phyloP scores from a whole-genome alignment of 1,139 yeast genomes.

The Dujonia santamariae region DNA sequence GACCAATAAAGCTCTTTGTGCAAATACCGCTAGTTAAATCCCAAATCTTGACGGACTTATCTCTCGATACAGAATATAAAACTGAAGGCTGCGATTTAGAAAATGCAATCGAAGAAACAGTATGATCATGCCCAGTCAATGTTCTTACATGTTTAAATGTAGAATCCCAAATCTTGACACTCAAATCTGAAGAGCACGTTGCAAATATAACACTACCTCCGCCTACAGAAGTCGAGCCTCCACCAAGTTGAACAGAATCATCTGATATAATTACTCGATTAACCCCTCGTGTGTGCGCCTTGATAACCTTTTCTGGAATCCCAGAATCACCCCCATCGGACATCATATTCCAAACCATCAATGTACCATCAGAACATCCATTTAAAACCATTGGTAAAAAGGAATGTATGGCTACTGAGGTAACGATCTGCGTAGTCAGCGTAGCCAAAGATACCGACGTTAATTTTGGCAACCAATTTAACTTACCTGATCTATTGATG shows the following conservation, averaged over 20 bases:
- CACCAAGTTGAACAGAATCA: constrained; percentile 27
- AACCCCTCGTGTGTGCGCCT: constrained; percentile 76
- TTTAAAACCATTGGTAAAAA: constrained; percentile 60
- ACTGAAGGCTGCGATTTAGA: constrained; percentile 32
- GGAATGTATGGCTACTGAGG: constrained; percentile 72
- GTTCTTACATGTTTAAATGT: constrained; percentile 58
- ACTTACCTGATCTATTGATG: constrained; percentile 25
- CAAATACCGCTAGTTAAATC: constrained; percentile 71
- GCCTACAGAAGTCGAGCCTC: constrained; percentile 23
- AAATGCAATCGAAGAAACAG: constrained; percentile 66
- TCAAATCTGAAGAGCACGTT: constrained; percentile 72
- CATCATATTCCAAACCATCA: constrained; percentile 68
- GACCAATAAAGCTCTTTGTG: constrained; percentile 65
- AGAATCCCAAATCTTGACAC: constrained; percentile 70
- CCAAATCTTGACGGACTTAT: constrained; percentile 73
- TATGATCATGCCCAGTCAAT: constrained; percentile 87
- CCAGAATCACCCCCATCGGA: constrained; percentile 48
- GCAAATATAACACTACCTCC: constrained; percentile 29
- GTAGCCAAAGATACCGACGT: constrained; percentile 50
- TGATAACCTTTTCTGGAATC: constrained; percentile 62
- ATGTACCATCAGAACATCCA: constrained; percentile 72
- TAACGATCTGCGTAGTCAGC: constrained; percentile 56
- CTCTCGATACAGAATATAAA: constrained; percentile 76
- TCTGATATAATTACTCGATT: constrained; percentile 56
- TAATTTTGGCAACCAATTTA: constrained; percentile 71